Percentiles rank a stretch among this genome's conserved stretches.
These are phyloP conservation scores for Cyberlindnera bimundalis DNA, from an alignment of 805 yeast genomes.

Conservation along the genomic window DNA sequence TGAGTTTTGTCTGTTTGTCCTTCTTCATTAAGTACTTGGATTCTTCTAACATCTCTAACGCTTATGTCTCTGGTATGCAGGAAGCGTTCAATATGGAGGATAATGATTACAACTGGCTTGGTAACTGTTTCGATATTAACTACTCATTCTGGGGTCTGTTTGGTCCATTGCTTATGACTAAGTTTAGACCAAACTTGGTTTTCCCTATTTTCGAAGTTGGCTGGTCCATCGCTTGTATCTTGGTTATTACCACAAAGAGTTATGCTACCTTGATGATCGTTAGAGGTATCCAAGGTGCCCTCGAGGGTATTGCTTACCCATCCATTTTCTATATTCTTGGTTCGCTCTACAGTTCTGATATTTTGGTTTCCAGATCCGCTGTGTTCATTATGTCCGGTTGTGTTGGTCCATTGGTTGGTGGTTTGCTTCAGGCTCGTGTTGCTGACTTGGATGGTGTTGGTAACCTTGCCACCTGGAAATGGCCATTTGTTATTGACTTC, in stretches of 20 bases:
- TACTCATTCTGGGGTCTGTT: slow-evolving; percentile 11
- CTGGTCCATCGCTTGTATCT: slow-evolving; percentile 14
- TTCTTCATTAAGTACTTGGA: slow-evolving; percentile 21
- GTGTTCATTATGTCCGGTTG: slow-evolving; percentile 16
- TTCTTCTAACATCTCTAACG: slow-evolving; percentile 36
- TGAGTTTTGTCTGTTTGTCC: slow-evolving; percentile 19
- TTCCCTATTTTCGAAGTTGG: slow-evolving; percentile 11
- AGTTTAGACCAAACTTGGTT: slow-evolving; percentile 9
- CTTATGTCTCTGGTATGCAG: slow-evolving; percentile 56
- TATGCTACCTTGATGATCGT: slow-evolving; percentile 10
- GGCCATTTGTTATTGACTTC: slow-evolving; percentile 46
- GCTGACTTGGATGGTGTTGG: slow-evolving; percentile 33
- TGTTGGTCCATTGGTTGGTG: slow-evolving; percentile 24
- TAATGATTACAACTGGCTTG: slow-evolving; percentile 14
- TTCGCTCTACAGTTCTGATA: slow-evolving; percentile 12
- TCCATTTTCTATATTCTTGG: slow-evolving; percentile 19
- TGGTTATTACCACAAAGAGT: slow-evolving; percentile 9
- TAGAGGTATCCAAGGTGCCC: slow-evolving; percentile 12
- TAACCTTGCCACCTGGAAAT: slow-evolving; percentile 32
- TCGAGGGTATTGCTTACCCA: slow-evolving; percentile 20
- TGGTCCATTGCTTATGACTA: slow-evolving; percentile 12
- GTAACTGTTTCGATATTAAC: slow-evolving; percentile 11
- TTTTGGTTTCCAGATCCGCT: slow-evolving; percentile 17
- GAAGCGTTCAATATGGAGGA: slow-evolving; percentile 43
- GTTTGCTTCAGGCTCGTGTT: slow-evolving; percentile 44